Conservation (phyloP, 768 basidiomycete species). For the Mycena rosella region DNA sequence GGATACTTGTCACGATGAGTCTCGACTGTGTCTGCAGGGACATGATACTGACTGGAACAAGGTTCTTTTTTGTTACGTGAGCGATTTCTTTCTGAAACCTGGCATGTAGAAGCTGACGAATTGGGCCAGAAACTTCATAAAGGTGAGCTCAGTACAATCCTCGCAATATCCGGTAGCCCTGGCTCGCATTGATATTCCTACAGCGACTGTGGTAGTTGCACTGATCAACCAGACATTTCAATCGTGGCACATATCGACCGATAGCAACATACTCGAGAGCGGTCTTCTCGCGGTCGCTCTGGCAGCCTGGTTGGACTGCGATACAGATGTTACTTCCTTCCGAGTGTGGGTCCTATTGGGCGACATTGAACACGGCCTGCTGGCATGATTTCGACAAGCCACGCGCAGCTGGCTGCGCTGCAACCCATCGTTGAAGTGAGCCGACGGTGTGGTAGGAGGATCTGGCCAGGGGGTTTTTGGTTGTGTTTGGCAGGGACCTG, state of each 20-base stretch:
- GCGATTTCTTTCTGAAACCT: not conserved
- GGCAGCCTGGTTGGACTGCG: not conserved
- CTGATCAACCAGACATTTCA: slow-evolving; percentile 15
- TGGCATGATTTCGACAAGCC: not conserved
- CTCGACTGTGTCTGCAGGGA: not conserved
- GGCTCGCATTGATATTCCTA: not conserved
- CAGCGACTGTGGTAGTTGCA: slow-evolving; percentile 15
- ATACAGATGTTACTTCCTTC: not conserved
- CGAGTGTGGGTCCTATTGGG: not conserved
- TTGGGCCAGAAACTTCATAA: not conserved
- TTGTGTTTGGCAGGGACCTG: no score
- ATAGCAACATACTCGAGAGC: not conserved
- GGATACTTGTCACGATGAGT: slow-evolving; percentile 6
- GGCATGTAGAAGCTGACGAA: not conserved
- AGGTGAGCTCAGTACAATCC: not conserved
- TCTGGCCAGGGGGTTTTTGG: no score
- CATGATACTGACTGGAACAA: not conserved
- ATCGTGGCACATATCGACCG: slow-evolving; percentile 14
- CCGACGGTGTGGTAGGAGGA: no score
- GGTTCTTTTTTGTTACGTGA: slow-evolving; percentile 9
- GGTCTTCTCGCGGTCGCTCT: not conserved
- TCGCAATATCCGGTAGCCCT: not conserved
- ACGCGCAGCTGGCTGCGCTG: not conserved
- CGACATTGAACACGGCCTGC: not conserved
- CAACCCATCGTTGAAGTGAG: slow-evolving; percentile 9